Percentiles rank a stretch among this genome's conserved stretches.
Evolutionary conservation across 1,284 basidiomycete species (phyloP).

Genomic region (Ustilago cynodontis): DNA sequence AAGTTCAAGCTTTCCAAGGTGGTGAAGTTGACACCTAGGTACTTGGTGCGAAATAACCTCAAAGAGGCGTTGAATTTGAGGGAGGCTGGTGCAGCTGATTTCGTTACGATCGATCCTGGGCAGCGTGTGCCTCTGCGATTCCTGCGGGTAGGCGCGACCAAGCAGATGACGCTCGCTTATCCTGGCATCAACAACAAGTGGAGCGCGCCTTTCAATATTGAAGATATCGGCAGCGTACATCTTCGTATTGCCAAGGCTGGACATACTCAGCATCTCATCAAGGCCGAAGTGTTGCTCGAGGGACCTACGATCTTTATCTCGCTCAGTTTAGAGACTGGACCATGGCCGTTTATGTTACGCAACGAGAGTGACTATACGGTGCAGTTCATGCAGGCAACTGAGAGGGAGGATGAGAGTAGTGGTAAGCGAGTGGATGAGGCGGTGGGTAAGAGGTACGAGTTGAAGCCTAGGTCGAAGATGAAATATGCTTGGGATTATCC

Average conservation of each 20-base stretch:
- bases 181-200: conserved; percentile 87
- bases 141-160: conserved; percentile 75
- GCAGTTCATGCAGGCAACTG: conserved; percentile 77
- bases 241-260: conserved; percentile 75
- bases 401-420: conserved; percentile 39
- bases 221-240: conserved; percentile 88
- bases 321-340: conserved; percentile 77
- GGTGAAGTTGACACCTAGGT: conserved; percentile 90
- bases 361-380: conserved; percentile 86
- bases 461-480: conserved; percentile 75
- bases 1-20: conserved; percentile 94
- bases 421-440: conserved; percentile 44
- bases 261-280: conserved; percentile 75
- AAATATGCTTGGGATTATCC: conserved; percentile 96
- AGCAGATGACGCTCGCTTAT: conserved; percentile 82
- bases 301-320: conserved; percentile 90
- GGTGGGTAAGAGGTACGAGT: conserved; percentile 72
- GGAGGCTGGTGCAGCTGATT: conserved; percentile 78
- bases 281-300: conserved; percentile 85
- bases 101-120: conserved; percentile 70
- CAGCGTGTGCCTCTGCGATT: conserved; percentile 80
- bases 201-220: conserved; percentile 89
- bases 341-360: conserved; percentile 91
- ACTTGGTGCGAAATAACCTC: conserved; percentile 88
- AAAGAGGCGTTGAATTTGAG: conserved; percentile 81